Evolutionary conservation across 768 basidiomycete species (phyloP).

Genomic region (Suillus hirtellus): DNA sequence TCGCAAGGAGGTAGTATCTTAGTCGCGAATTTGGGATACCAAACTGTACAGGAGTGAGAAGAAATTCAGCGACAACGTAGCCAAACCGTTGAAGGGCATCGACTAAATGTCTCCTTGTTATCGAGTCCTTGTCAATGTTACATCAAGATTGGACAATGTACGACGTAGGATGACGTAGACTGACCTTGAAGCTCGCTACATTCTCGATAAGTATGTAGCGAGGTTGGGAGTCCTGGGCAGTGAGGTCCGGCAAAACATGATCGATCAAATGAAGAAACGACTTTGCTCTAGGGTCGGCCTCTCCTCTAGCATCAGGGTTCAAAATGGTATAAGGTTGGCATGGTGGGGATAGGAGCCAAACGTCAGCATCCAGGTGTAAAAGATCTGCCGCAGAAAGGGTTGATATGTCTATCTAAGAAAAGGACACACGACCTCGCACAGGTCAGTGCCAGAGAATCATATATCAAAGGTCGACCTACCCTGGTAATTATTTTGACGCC

Average conservation of each 20-base stretch:
- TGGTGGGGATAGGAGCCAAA: conserved; percentile 81
- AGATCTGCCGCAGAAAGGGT: conserved; percentile 52
- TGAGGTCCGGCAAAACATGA: conserved; percentile 61
- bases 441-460: neutral
- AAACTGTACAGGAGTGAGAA: conserved; percentile 76
- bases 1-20: conserved; percentile 79
- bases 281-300: conserved; percentile 68
- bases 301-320: conserved; percentile 71
- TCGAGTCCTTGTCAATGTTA: conserved; percentile 51
- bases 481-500: conserved; percentile 48
- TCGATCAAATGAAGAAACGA: conserved; percentile 75
- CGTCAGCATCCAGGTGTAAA: conserved; percentile 47
- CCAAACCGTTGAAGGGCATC: conserved; percentile 51
- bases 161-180: conserved; percentile 17
- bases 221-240: conserved; percentile 46
- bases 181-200: conserved; percentile 82
- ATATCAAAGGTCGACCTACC: conserved; percentile 34
- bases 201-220: conserved; percentile 71
- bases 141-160: conserved; percentile 12
- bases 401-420: conserved; percentile 57
- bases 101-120: conserved; percentile 57
- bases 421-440: neutral
- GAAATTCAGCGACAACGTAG: conserved; percentile 60
- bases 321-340: conserved; percentile 85
- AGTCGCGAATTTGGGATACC: conserved; percentile 81